Evolutionary conservation across 305 asterid genomes (phyloP).

Genomic region (Solanum hybrid): DNA sequence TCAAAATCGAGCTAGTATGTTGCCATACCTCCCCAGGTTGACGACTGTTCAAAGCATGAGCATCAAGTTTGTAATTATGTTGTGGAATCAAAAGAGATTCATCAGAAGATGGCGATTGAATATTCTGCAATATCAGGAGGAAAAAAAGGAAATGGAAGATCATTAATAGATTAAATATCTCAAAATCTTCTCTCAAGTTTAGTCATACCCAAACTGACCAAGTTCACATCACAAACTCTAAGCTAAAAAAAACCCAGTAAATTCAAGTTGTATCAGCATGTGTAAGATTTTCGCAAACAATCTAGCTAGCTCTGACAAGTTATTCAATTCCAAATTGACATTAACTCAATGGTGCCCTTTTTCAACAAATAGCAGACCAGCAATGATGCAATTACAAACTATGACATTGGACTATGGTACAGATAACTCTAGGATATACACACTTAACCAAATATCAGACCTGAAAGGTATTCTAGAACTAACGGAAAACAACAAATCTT

Average conservation of each 20-base stretch:
- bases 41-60: constrained; percentile 74
- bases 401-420: background rate
- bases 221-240: background rate
- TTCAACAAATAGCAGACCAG: background rate
- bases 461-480: background rate
- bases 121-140: constrained; percentile 39
- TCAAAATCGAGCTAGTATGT: constrained; percentile 23
- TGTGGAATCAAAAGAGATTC: constrained; percentile 87
- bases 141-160: background rate
- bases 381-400: background rate
- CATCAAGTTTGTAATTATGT: constrained; percentile 95
- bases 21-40: constrained; percentile 90
- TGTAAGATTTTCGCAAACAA: background rate
- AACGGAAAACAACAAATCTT: background rate
- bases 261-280: background rate
- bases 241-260: background rate
- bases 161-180: background rate
- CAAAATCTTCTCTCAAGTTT: background rate
- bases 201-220: background rate
- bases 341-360: background rate
- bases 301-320: background rate
- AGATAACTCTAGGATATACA: background rate
- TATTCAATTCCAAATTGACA: background rate
- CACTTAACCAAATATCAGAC: background rate
- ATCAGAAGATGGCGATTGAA: constrained; percentile 59